Percentiles rank a stretch among this genome's conserved stretches.
Evolutionary conservation across 2,329 filamentous ascomycete genomes (phyloP).

Genomic region (Magnaporthiopsis rhizophila): DNA sequence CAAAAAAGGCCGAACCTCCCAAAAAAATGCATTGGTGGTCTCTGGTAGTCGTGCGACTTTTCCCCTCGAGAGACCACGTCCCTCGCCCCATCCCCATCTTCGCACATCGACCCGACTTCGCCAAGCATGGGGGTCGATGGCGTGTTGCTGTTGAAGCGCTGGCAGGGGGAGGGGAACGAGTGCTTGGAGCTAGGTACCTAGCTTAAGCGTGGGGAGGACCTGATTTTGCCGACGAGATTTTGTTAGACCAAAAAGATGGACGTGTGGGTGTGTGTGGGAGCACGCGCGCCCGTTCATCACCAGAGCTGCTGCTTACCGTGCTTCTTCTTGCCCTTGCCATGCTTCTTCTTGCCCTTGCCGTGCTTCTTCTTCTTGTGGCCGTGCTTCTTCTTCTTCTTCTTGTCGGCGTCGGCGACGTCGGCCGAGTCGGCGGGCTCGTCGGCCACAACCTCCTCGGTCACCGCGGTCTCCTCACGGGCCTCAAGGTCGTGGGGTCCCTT

Average conservation of each 20-base stretch:
- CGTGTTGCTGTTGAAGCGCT: neutral
- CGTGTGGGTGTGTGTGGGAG: too few species aligned
- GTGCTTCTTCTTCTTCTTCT: conserved; percentile 4
- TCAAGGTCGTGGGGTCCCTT: neutral
- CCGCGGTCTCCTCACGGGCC: neutral
- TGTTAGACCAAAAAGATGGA: neutral
- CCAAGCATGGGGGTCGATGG: neutral
- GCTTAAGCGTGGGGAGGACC: neutral
- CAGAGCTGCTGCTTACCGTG: neutral
- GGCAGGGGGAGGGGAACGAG: neutral
- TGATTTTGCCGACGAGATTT: neutral
- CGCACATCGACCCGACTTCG: too few species aligned
- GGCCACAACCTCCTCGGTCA: neutral
- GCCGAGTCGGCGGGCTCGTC: neutral
- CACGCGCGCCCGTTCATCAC: too few species aligned
- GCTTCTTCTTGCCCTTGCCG: neutral
- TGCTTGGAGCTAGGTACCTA: neutral
- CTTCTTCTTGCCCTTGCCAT: neutral
- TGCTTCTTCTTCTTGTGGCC: neutral
- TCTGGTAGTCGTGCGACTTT: too few species aligned
- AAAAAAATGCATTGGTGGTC: too few species aligned
- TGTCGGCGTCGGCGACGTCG: conserved; percentile 1
- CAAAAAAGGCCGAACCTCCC: too few species aligned
- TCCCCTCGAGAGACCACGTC: too few species aligned
- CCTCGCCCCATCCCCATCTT: too few species aligned